Evolutionary conservation across 331 rosid species (phyloP).

Genomic region (Rosa hybrid): DNA sequence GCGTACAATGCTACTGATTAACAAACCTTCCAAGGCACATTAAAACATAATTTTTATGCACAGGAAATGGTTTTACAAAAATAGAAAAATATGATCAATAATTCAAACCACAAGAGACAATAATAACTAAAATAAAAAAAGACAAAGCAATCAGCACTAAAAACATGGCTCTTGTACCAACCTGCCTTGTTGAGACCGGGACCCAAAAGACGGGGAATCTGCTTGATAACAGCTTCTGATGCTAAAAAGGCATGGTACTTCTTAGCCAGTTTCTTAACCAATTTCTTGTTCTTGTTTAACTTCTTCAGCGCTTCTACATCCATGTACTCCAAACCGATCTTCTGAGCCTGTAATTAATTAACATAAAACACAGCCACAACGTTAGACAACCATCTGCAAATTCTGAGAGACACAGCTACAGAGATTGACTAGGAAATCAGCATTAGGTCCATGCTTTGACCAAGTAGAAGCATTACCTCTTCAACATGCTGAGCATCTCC

Average conservation of each 20-base stretch:
- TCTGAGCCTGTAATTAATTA: constrained; percentile 53
- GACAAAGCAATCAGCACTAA: no score
- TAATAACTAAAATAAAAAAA: no score
- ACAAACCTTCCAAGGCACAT: not conserved
- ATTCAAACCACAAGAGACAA: not conserved
- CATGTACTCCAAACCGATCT: constrained; percentile 70
- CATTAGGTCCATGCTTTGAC: not conserved
- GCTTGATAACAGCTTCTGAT: constrained; percentile 81
- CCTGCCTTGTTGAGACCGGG: constrained; percentile 95
- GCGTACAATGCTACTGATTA: not conserved
- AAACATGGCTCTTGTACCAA: constrained; percentile 28
- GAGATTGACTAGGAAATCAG: not conserved
- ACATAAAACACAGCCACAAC: not conserved
- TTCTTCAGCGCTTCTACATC: constrained; percentile 80
- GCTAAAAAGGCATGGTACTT: constrained; percentile 84
- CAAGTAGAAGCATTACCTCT: constrained; percentile 46
- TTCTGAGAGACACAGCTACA: not conserved
- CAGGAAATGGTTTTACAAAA: not conserved
- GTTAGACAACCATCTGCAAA: not conserved
- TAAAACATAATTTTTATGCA: not conserved
- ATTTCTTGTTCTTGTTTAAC: constrained; percentile 74
- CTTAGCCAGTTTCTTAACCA: constrained; percentile 80
- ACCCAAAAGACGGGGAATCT: constrained; percentile 83
- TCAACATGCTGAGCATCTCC: constrained; percentile 93
- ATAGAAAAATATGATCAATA: not conserved